Base-by-base conservation (phyloP, 257 asterid genomes). In the Solanum peruvianum region DNA sequence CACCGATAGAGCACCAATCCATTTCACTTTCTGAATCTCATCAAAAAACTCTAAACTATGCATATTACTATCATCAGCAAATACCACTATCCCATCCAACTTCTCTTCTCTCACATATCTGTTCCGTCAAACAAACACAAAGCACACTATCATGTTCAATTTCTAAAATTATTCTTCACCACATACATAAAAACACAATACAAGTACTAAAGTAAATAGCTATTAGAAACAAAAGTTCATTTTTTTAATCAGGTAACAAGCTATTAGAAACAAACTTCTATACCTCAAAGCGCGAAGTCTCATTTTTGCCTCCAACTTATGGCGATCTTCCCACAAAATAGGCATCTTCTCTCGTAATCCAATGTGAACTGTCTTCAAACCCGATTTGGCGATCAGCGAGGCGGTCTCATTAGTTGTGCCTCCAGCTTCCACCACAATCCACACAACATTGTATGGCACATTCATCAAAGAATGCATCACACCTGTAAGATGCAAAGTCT, bases 1-100 rank as follows among this genome's bases (percentile, higher is more conserved):
- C 77, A 96, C 91, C 0, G 99, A 96, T 85, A 97, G 91, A 20
- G 98, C 95, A 27, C 98, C 99, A 29, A 97, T 39, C 99, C 99
- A 94, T 88, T 92, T 93, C 89, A 95, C 98, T 89, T 93, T 94
- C 88, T 96, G 98, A 91, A 96, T 94, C 93, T 97, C 99, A 89
- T 97, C 98, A 90, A 96, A 97, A 75, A 97, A 87, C 92, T 96
- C 98, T 95, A 96, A 84, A 73, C 94, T 93, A 84, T 94, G 98
- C 99, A 97, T 96, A 89, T 97, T 97, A 89, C 99, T 96, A 87
- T 97, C 99, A 91, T 97, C 99, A 2, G 94, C 98, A 94, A 97
- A 97, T 91, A 97, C 87, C 88, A 97, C 95, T 69, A 97, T 87
- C 45, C 99, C 99, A 86, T 97, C 99, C 86, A 97, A 87, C 76